Conservation (phyloP, 106 monocot species). For the Phalaenopsis aphrodite region DNA sequence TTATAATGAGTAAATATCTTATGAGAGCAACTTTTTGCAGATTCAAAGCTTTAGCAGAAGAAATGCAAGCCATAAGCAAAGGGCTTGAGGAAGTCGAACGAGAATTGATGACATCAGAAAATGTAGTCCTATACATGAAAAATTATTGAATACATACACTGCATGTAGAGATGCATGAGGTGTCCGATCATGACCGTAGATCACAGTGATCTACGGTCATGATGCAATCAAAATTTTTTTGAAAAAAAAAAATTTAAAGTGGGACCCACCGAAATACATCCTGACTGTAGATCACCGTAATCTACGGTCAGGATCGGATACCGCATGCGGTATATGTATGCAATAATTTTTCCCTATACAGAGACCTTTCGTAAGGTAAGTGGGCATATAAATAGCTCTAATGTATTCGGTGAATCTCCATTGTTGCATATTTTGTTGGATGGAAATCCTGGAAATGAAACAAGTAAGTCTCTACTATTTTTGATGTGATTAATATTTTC, state of each 20-base stretch:
- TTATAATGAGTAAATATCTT: not conserved
- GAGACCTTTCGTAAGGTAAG: conserved; percentile 57
- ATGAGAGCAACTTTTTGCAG: conserved; percentile 23
- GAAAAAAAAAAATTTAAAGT: too few species aligned
- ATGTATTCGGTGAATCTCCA: not conserved
- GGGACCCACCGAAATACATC: too few species aligned
- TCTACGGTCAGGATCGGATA: too few species aligned
- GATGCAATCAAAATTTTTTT: too few species aligned
- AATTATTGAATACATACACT: too few species aligned
- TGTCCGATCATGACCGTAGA: too few species aligned
- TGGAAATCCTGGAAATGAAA: not conserved
- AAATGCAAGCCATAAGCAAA: conserved; percentile 86
- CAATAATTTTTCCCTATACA: conserved; percentile 19
- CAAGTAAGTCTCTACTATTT: too few species aligned
- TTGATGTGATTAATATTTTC: too few species aligned
- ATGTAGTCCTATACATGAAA: conserved; percentile 45
- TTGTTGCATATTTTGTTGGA: not conserved
- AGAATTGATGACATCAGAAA: conserved; percentile 72
- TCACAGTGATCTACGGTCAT: too few species aligned
- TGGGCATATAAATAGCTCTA: not conserved
- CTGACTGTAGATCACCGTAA: too few species aligned
- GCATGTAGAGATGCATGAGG: too few species aligned
- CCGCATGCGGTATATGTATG: too few species aligned
- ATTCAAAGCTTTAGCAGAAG: conserved; percentile 81
- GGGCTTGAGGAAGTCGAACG: conserved; percentile 82